Percentiles rank a stretch among this genome's conserved stretches.
Evolutionary conservation across 1,139 yeast species (phyloP).

Genomic region (Trichomonascaceae sp.): DNA sequence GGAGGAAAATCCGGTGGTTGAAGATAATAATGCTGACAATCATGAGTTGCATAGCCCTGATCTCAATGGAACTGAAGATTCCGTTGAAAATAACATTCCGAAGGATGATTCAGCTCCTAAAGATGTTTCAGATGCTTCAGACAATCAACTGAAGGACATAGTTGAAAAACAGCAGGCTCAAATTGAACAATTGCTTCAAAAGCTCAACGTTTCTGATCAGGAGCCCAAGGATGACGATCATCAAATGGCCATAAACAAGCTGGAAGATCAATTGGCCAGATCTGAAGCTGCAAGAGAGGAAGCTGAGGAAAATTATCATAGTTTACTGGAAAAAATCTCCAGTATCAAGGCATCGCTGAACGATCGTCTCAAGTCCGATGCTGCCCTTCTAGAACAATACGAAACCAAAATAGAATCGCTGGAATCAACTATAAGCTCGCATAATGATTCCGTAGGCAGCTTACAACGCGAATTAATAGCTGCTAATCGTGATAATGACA

Average conservation of each 20-base stretch:
- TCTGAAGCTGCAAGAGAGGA: constrained; percentile 57
- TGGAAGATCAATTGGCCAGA: constrained; percentile 33
- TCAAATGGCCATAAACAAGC: neutral
- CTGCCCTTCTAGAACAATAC: constrained; percentile 32
- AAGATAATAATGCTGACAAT: neutral
- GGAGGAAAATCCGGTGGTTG: neutral
- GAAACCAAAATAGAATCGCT: constrained; percentile 25
- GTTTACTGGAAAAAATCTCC: constrained; percentile 65
- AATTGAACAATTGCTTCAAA: neutral
- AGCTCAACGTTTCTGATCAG: neutral
- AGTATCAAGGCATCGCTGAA: constrained; percentile 74
- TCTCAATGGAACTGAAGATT: constrained; percentile 8
- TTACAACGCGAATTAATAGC: constrained; percentile 50
- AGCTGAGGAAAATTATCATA: constrained; percentile 65
- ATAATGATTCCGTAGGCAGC: constrained; percentile 34
- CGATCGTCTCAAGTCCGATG: constrained; percentile 56
- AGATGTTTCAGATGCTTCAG: neutral
- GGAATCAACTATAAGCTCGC: constrained; percentile 18
- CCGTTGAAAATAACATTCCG: constrained; percentile 11
- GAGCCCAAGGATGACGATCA: neutral
- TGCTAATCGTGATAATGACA: constrained; percentile 63
- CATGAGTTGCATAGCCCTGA: neutral
- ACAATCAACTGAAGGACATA: neutral
- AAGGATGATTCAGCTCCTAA: constrained; percentile 1
- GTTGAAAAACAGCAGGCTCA: neutral